phyloP scores from a whole-genome alignment of 306 rosid species.

The Neltuma alba region DNA sequence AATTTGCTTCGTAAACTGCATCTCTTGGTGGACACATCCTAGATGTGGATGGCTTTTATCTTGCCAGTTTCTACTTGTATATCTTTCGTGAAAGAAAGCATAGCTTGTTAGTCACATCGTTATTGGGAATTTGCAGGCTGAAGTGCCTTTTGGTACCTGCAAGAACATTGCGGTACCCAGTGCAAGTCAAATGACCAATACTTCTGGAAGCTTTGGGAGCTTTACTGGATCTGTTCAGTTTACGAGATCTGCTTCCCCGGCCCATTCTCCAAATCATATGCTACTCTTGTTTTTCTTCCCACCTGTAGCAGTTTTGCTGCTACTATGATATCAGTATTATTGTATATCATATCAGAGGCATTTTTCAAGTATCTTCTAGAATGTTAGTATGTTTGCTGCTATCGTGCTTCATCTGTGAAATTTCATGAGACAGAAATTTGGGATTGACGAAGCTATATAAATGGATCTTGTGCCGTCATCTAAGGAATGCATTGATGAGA shows the following conservation, averaged over 20 bases:
- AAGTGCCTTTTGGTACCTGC: slow-evolving; percentile 87
- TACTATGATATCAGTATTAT: slow-evolving; percentile 21
- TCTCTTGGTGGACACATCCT: slow-evolving; percentile 11
- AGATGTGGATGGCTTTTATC: slow-evolving; percentile 28
- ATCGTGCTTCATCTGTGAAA: slow-evolving; percentile 43
- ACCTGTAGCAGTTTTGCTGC: slow-evolving; percentile 47
- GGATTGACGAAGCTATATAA: slow-evolving; percentile 36
- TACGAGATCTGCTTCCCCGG: slow-evolving; percentile 58
- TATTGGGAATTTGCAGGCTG: slow-evolving; percentile 63
- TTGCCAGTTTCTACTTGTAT: slow-evolving; percentile 6
- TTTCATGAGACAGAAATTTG: slow-evolving; percentile 36
- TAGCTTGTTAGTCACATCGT: background rate
- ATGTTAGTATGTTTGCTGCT: slow-evolving; percentile 41
- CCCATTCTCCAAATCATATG: slow-evolving; percentile 42
- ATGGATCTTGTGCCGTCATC: slow-evolving; percentile 35
- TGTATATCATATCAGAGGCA: slow-evolving; percentile 39
- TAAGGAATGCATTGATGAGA: background rate
- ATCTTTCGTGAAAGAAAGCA: background rate
- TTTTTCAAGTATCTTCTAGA: slow-evolving; percentile 40
- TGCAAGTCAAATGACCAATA: slow-evolving; percentile 58
- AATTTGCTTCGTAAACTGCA: background rate
- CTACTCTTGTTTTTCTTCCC: slow-evolving; percentile 49
- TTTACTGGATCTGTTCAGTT: slow-evolving; percentile 92
- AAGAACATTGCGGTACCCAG: slow-evolving; percentile 68
- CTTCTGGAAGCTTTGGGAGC: slow-evolving; percentile 81